Percentiles rank a stretch among this genome's conserved stretches.
phyloP scores from a whole-genome alignment of 495 filamentous ascomycete genomes.

The Entonaema liquescens region DNA sequence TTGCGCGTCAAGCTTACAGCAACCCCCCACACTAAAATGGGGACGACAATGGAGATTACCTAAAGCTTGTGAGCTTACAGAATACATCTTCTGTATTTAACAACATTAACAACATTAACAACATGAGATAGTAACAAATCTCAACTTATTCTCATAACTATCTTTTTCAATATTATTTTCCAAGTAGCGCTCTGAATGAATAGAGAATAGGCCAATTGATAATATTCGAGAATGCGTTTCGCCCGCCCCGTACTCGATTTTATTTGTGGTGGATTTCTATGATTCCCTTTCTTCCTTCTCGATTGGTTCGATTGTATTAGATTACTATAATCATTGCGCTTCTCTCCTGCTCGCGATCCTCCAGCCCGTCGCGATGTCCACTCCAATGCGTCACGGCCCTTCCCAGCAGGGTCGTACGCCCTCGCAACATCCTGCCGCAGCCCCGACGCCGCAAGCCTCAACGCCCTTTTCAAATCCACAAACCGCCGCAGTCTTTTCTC shows the following conservation, averaged over 20 bases:
- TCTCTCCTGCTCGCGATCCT: not conserved
- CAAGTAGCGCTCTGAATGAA: not conserved
- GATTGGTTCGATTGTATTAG: not conserved
- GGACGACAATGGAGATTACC: not conserved
- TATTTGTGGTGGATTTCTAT: not conserved
- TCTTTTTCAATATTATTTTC: not conserved
- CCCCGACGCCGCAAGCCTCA: constrained; percentile 63
- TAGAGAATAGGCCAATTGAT: not conserved
- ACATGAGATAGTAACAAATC: not conserved
- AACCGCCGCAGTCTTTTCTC: constrained; percentile 60
- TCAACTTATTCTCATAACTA: not conserved
- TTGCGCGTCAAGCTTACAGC: constrained; percentile 1
- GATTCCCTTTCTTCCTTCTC: not conserved
- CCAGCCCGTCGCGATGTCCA: constrained; percentile 52
- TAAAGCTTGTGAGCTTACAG: not conserved
- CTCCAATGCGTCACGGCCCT: constrained; percentile 58
- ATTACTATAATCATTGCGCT: not conserved
- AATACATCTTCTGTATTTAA: not conserved
- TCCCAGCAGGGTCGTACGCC: constrained; percentile 61
- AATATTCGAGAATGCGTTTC: constrained; percentile 6
- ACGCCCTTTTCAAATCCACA: constrained; percentile 61
- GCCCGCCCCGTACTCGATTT: not conserved
- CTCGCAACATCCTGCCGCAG: constrained; percentile 56
- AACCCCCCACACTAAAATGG: not conserved
- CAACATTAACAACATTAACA: not conserved